Evolutionary conservation across 805 yeast genomes (phyloP), one percentile per base, ranked within the genome.

Genomic region (Clavispora fructus): DNA sequence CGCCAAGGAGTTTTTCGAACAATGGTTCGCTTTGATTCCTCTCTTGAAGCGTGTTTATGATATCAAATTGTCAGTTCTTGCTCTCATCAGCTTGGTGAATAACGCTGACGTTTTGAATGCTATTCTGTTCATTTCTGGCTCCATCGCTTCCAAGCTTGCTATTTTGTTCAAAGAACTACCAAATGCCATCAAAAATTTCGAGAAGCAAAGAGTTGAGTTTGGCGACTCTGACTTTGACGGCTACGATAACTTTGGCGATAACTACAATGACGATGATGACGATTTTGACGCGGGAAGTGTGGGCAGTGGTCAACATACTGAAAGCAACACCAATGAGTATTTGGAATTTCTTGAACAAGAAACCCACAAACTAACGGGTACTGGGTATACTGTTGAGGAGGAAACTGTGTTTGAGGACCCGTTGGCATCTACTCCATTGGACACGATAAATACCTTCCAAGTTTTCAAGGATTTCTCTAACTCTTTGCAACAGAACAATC

Each of bases 41-140:
- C 66, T 69, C 26, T 74, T 85, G 54, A 74, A 75, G 19, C 71
- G 95, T 49, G 95, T 88, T 2, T 87, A 77, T 57, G 98, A 92
- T 64, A 73, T 88, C 62, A 91, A 90, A 64, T 65, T 92, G 38
- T 80, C 87, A 1, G 69, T 80, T 2, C 64, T 92, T 52, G 95
- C 94, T 0, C 60, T 85, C 19, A 63, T 91, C 48, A 87, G 57
- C 26, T 62, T 58, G 52, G 58, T 62, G 47, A 71, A 56, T 45
- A 60, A 59, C 47, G 60, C 61, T 33, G 55, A 49, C 1, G 45
- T 46, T 14, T 39, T 53, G 41, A 43, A 23, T 28, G 42, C 40
- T 10, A 27, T 40, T 6, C 44, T 25, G 28, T 45, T 45, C 2
- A 52, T 73, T 14, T 59, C 75, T n/a, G 71, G 79, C 8, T 73